These are phyloP conservation scores for Macrophomina phaseolina DNA, from an alignment of 2,329 filamentous ascomycete species.

Conservation along the genomic window DNA sequence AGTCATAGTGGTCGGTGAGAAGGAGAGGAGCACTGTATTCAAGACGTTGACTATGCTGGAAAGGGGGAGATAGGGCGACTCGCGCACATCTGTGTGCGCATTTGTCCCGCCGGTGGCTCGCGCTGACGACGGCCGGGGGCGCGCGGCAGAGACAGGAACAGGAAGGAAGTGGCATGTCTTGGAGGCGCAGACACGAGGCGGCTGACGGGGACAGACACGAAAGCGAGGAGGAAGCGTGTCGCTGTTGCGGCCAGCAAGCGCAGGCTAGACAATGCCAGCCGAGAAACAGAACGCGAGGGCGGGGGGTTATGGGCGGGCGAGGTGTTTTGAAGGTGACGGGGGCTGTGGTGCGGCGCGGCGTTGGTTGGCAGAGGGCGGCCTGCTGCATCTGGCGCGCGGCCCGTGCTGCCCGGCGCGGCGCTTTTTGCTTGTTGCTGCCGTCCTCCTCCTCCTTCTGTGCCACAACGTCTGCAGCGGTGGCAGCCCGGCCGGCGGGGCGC, in stretches of 20 bases:
- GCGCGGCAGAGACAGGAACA: no score
- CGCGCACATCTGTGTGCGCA: no score
- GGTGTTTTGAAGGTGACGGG: neutral
- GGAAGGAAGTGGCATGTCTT: neutral
- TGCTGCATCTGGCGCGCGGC: neutral
- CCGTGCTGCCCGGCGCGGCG: neutral
- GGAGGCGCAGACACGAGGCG: neutral
- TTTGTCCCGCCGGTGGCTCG: no score
- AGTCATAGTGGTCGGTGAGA: no score
- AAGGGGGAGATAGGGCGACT: no score
- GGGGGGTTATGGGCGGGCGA: neutral
- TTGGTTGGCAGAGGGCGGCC: conserved; percentile 6
- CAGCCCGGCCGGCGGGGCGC: conserved; percentile 1
- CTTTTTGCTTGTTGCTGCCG: neutral
- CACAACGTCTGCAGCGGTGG: neutral
- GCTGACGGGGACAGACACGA: neutral
- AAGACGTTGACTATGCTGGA: no score
- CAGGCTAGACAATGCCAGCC: conserved; percentile 7
- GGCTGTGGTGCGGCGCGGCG: neutral
- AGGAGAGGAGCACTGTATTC: no score
- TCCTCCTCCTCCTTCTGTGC: neutral
- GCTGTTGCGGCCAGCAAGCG: neutral
- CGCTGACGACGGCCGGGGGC: no score
- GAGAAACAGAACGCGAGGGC: neutral
- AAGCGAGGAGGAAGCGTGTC: no score